phyloP scores from a whole-genome alignment of 2,329 filamentous ascomycete genomes.

The Cladosporium sp. region DNA sequence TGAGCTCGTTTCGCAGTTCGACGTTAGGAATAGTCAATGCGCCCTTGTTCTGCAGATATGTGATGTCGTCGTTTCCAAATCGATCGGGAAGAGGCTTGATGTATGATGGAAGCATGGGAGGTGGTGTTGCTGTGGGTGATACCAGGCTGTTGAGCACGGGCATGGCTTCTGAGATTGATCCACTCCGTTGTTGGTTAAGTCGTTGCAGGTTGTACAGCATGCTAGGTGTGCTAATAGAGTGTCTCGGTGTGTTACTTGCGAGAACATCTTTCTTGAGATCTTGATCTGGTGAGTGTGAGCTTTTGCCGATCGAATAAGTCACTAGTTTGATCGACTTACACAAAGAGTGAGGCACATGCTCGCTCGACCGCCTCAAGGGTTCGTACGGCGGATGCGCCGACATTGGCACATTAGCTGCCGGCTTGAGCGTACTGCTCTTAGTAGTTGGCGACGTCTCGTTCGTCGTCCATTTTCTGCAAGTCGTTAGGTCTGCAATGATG shows the following conservation, averaged over 20 bases:
- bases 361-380: constrained; percentile 29
- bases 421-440: constrained; percentile 27
- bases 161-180: constrained; percentile 27
- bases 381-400: constrained; percentile 36
- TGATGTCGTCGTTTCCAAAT: constrained; percentile 77
- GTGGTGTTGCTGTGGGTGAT: constrained; percentile 29
- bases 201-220: constrained; percentile 35
- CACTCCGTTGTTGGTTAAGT: constrained; percentile 27
- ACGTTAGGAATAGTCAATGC: constrained; percentile 73
- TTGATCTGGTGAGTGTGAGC: constrained; percentile 28
- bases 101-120: constrained; percentile 61
- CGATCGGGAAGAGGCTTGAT: constrained; percentile 76
- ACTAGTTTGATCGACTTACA: constrained; percentile 49
- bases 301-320: neutral
- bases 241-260: constrained; percentile 21
- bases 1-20: constrained; percentile 73
- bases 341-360: constrained; percentile 63
- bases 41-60: constrained; percentile 80
- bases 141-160: constrained; percentile 29
- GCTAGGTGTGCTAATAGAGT: constrained; percentile 31
- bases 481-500: neutral
- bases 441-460: constrained; percentile 23
- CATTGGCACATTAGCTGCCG: constrained; percentile 28
- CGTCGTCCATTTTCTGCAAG: constrained; percentile 39
- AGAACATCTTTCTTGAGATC: constrained; percentile 27